Base-by-base conservation (phyloP, 2,329 filamentous ascomycete genomes). In the Sarocladium kiliense region DNA sequence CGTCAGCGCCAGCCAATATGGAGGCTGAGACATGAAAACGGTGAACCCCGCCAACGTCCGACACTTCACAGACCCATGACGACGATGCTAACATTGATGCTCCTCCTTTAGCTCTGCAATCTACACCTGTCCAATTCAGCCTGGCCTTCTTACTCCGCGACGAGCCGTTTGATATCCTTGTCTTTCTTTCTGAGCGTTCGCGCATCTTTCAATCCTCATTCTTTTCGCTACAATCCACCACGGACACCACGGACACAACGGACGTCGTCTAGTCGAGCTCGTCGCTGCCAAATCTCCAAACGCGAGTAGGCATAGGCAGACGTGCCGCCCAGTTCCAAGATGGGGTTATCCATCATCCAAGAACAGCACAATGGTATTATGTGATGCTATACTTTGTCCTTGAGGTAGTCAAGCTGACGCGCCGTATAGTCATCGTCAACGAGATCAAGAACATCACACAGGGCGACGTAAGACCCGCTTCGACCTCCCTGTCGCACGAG, bases 331-430 rank as follows among this genome's bases (percentile, higher is more conserved):
- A 53, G 50, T 69, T 70, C 72, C 77, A 85, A 71, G 65, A 96
- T 96, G 91, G 87, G 84, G 65, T 78, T 88, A 72, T 96, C 91
- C 61, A 83, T 92, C 65, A 87, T 96, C 67, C 85, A 91, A 68
- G 85, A 91, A 66, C 91, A 96, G 78, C 87, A 86, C 54, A 66
- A 74, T 65, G 68, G 72, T 74, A 60, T 16, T 55, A 39, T 30
- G 3, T 18, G 3, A 3, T 14, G 14, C n/a, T 11, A 11, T 9
- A 5, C 21, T 26, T 11, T 12, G n/a, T 9, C 18, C 10, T 10
- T 25, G 19, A 19, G 26, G n/a, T 16, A 7, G 16, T 6, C 19
- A 12, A 12, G 45, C 62, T 68, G 56, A 69, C 60, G 49, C 49
- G 39, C 36, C 10, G 14, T 23, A 19, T 32, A 73, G 71, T 64